Evolutionary conservation across 2,329 filamentous ascomycete species (phyloP).

Genomic region (Blumeriella jaapii): DNA sequence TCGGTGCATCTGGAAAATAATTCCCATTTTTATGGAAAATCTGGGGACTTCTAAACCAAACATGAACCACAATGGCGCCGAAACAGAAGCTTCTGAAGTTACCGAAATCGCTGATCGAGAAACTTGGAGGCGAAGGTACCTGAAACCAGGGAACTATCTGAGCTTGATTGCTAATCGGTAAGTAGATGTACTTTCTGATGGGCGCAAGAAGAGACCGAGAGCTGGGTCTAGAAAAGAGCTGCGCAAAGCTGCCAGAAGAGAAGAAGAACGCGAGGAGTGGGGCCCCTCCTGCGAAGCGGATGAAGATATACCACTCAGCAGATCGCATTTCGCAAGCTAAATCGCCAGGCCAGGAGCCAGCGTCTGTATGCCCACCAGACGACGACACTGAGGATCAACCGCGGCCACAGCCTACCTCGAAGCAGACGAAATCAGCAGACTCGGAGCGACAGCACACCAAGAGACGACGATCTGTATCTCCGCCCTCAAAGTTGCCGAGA

Average conservation of each 20-base stretch:
- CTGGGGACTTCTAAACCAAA: constrained; percentile 1
- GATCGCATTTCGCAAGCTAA: neutral
- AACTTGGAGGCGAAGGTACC: constrained; percentile 31
- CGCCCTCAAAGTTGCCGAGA: constrained; percentile 16
- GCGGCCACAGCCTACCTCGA: constrained; percentile 24
- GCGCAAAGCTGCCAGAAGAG: constrained; percentile 24
- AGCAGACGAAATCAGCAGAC: constrained; percentile 18
- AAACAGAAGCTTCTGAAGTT: constrained; percentile 31
- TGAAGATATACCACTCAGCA: constrained; percentile 16
- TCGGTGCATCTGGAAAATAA: neutral
- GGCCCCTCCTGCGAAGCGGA: constrained; percentile 20
- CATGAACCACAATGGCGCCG: constrained; percentile 17
- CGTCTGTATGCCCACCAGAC: neutral
- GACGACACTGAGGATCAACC: constrained; percentile 1
- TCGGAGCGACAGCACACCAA: constrained; percentile 1
- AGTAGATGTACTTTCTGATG: constrained; percentile 16
- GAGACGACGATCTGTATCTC: constrained; percentile 10
- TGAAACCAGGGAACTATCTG: constrained; percentile 2
- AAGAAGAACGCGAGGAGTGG: constrained; percentile 23
- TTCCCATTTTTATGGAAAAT: constrained; percentile 5
- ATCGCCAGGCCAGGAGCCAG: constrained; percentile 1
- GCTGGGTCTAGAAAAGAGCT: constrained; percentile 24
- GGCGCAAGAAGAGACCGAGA: constrained; percentile 12
- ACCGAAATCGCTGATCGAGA: constrained; percentile 33
- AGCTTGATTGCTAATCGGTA: constrained; percentile 3